Conservation (phyloP, 352 stramenopile species). For the Phytophthora lateralis region DNA sequence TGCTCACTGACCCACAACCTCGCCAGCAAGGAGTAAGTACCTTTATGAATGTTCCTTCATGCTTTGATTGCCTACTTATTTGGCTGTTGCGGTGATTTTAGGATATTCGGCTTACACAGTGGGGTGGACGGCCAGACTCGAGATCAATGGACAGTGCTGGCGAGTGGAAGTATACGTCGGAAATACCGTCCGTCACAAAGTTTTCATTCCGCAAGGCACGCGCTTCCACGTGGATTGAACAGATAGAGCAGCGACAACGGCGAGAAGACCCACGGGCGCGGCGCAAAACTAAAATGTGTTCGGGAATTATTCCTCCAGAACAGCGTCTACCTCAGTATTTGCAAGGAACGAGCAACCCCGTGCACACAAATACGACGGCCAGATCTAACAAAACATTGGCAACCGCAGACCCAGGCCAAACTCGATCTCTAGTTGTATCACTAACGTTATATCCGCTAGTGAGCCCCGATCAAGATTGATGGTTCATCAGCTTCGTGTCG, state of each 20-base stretch:
- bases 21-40: conserved; percentile 26
- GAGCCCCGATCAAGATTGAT: neutral
- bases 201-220: conserved; percentile 64
- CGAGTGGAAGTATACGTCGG: conserved; percentile 69
- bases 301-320: conserved; percentile 20
- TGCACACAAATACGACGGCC: conserved; percentile 35
- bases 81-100: neutral
- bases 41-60: neutral
- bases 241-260: conserved; percentile 58
- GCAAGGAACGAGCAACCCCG: conserved; percentile 47
- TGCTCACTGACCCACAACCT: conserved; percentile 32
- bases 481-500: too few relatives aligned
- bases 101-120: conserved; percentile 50
- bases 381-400: neutral
- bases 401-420: neutral
- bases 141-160: conserved; percentile 58
- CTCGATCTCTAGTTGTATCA: conserved; percentile 13
- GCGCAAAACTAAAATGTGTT: conserved; percentile 4
- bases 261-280: conserved; percentile 46
- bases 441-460: conserved; percentile 1
- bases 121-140: conserved; percentile 43
- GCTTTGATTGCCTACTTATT: neutral
- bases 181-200: conserved; percentile 58
- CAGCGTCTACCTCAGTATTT: conserved; percentile 55
- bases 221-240: conserved; percentile 70